Evolutionary conservation across 768 basidiomycete species (phyloP), one percentile per base, ranked within the genome.

Genomic region (Suillus paluster): DNA sequence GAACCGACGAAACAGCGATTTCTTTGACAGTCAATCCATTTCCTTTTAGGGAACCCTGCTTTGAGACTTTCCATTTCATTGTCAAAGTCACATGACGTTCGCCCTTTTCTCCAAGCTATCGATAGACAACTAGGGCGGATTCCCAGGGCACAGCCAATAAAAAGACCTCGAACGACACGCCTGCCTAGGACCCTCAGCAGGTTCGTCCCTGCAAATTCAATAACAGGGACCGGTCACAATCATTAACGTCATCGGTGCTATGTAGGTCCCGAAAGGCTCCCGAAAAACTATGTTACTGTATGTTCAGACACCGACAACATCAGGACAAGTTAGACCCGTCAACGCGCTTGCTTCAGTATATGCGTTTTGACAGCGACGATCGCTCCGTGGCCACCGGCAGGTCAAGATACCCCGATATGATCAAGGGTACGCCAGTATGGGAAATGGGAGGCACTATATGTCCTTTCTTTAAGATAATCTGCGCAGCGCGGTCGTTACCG

Each of bases 1-100:
- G n/a, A n/a, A 55, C 38, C 54, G 54, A 30, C 30, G 6, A 55
- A 55, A 55, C 54, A 15, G 53, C 52, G 52, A 53, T 53, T 53
- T 36, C 33, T 38, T 17, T 25, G 23, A 25, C 4, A 9, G 38
- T 19, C 38, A 19, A 55, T 39, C 19, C 17, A 55, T 39, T 55
- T 25, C 36, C 54, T 55, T 55, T 55, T 55, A 19, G 17, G 38
- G 54, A 55, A 19, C 19, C 10, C 30, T 30, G 49, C 30, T 30
- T 3, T 30, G 48, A 49, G 48, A 19, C 48, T 30, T 27, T 49
- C 25, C 27, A 49, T 49, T n/a, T 33, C 39, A 41, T 38, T 38
- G 30, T 48, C 25, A 48, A 46, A 48, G 25, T 50, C 49, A 50
- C 49, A 50, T 50, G 49, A 50, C 33, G n/a, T 30, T 30, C 30